Evolutionary conservation across 2,329 filamentous ascomycete genomes (phyloP).

Genomic region (Beauveria scarabaeidicola): DNA sequence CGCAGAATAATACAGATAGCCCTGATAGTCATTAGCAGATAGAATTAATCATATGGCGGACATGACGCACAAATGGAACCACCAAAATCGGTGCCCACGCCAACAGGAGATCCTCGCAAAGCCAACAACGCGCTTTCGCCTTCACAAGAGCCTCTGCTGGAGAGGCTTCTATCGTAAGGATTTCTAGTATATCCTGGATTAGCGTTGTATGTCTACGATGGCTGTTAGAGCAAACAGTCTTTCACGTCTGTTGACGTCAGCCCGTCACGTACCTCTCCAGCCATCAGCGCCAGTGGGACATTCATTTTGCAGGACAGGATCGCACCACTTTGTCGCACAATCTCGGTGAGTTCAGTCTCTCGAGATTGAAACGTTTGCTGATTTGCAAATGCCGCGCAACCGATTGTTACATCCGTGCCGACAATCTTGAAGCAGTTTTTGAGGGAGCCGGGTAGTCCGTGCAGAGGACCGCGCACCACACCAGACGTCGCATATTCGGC

Average conservation of each 20-base stretch:
- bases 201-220: not conserved
- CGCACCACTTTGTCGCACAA: not conserved
- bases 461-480: not conserved
- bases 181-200: not conserved
- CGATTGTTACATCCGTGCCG: not conserved
- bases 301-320: not conserved
- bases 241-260: too few relatives aligned
- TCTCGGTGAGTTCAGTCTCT: not conserved
- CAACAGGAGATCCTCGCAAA: not conserved
- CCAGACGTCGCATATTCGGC: not conserved
- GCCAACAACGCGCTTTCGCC: not conserved
- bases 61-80: not conserved
- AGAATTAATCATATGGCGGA: not conserved
- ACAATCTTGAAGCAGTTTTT: slow-evolving; percentile 1
- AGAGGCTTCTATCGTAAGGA: not conserved
- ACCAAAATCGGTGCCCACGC: not conserved
- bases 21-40: not conserved
- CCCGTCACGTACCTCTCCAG: not conserved
- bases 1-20: not conserved
- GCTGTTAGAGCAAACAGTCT: not conserved
- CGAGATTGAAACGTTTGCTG: not conserved
- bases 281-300: not conserved
- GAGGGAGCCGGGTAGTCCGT: not conserved
- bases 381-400: not conserved
- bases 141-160: not conserved